Evolutionary conservation across 768 basidiomycete genomes (phyloP), one percentile per base, ranked within the genome.

Genomic region (Nidula microcarpa): DNA sequence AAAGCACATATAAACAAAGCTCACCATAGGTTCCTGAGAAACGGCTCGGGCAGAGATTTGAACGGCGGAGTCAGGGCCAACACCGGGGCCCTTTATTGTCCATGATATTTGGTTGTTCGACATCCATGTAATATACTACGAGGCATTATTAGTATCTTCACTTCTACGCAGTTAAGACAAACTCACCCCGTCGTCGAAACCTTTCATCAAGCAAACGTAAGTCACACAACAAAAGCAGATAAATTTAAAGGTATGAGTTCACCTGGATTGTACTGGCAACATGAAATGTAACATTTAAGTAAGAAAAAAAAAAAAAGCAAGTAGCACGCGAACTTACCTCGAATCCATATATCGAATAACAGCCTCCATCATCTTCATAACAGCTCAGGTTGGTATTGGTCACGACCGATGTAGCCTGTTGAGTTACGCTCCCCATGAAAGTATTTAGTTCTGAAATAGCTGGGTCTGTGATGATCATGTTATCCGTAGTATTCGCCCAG

Each of bases 91-190:
- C 49, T 81, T 78, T 51, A 95, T 63, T 4, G 88, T 91, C 94
- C 94, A 94, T 7, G 86, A 71, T 23, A 77, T 62, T 58, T 82
- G 73, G 65, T 82, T 81, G 59, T 86, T 75, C 52, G 83, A 77
- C 53, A 94, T 73, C 94, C 94, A 96, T 2, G 89, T 81, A 59
- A 95, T 91, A 62, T 94, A 96, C 85, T 87, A 53, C n/a, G 34
- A 48, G 32, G 14, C 41, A 46, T 51, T 18, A 34, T 51, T 35
- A 54, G 50, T 46, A 47, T 52, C 23, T 23, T 23, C 23, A 23
- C 23, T 4, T 23, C 23, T 23, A 23, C 23, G 23, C 23, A 23
- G 23, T 23, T 23, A 23, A 39, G 7, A 46, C 49, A 34, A 16
- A 70, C 82, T 56, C 60, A 87, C 83, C 32, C 77, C 86, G 35